A percentile compares a stretch with the other conserved stretches of the same genome.
These are phyloP conservation scores for Aureobasidium sp. DNA, from an alignment of 2,329 filamentous ascomycete species.

Conservation along the genomic window DNA sequence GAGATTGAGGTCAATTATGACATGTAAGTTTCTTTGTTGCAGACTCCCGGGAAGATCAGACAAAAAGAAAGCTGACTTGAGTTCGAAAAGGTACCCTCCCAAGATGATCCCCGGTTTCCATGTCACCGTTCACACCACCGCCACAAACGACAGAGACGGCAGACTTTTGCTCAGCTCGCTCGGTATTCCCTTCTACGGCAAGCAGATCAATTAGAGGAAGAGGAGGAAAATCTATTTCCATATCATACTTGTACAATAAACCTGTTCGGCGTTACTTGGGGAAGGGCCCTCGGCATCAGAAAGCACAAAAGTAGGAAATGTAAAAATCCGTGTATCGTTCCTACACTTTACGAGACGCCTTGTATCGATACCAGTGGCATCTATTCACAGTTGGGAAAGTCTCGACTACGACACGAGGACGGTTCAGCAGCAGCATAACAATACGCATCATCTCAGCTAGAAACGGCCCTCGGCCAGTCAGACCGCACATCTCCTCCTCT, in stretches of 20 bases:
- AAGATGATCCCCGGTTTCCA: slow-evolving; percentile 81
- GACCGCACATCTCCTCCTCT: background rate
- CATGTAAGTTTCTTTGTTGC: slow-evolving; percentile 52
- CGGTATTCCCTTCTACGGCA: slow-evolving; percentile 77
- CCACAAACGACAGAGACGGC: slow-evolving; percentile 77
- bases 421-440: too few relatives aligned
- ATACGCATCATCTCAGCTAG: too few relatives aligned
- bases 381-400: too few relatives aligned
- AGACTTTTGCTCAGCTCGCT: slow-evolving; percentile 65
- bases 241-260: too few relatives aligned
- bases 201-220: slow-evolving; percentile 46
- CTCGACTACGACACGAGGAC: too few relatives aligned
- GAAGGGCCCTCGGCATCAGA: too few relatives aligned
- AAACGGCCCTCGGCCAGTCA: background rate
- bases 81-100: slow-evolving; percentile 48
- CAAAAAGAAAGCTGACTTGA: background rate
- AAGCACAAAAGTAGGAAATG: too few relatives aligned
- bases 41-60: background rate
- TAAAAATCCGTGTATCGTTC: too few relatives aligned
- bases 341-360: too few relatives aligned
- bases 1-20: slow-evolving; percentile 95
- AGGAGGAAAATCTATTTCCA: too few relatives aligned
- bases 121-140: slow-evolving; percentile 76
- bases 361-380: too few relatives aligned
- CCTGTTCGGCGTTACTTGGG: too few relatives aligned